phyloP scores from a whole-genome alignment of 768 basidiomycete species.

The Trametes meyenii region DNA sequence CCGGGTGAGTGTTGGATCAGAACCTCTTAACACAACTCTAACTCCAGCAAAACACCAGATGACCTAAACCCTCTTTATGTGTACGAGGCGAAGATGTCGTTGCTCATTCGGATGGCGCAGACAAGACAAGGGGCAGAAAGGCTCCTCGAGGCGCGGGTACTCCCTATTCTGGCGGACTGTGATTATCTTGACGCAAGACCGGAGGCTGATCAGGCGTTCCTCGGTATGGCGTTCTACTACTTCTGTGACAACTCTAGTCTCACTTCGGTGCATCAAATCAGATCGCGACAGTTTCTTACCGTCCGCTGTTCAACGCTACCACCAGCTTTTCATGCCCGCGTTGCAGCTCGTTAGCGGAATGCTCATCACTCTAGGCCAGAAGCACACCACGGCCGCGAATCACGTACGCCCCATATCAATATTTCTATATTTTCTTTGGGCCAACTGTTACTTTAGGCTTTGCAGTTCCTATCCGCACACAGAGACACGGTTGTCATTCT shows the following conservation, averaged over 20 bases:
- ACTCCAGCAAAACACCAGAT: constrained; percentile 46
- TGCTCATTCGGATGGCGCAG: constrained; percentile 84
- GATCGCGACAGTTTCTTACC: constrained; percentile 89
- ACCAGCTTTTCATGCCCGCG: constrained; percentile 86
- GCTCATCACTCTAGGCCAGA: constrained; percentile 73
- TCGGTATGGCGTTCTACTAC: constrained; percentile 52
- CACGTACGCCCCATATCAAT: constrained; percentile 29
- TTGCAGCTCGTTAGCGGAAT: constrained; percentile 80
- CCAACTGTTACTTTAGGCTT: constrained; percentile 47
- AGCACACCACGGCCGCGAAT: constrained; percentile 65
- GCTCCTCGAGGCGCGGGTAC: constrained; percentile 74
- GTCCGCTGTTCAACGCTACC: constrained; percentile 85
- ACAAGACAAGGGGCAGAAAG: constrained; percentile 83
- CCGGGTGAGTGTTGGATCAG: constrained; percentile 60
- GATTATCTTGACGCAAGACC: constrained; percentile 88
- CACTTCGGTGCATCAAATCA: constrained; percentile 31
- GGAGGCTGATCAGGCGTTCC: constrained; percentile 78
- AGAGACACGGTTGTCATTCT: constrained; percentile 82
- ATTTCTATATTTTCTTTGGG: background rate
- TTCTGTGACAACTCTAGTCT: background rate
- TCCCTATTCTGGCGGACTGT: constrained; percentile 77
- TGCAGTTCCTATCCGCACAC: constrained; percentile 82
- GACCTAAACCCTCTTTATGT: constrained; percentile 91
- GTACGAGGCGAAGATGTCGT: constrained; percentile 92
- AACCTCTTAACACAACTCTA: background rate